Evolutionary conservation across 1,284 basidiomycete species (phyloP).

Genomic region (Moesziomyces aphidis): DNA sequence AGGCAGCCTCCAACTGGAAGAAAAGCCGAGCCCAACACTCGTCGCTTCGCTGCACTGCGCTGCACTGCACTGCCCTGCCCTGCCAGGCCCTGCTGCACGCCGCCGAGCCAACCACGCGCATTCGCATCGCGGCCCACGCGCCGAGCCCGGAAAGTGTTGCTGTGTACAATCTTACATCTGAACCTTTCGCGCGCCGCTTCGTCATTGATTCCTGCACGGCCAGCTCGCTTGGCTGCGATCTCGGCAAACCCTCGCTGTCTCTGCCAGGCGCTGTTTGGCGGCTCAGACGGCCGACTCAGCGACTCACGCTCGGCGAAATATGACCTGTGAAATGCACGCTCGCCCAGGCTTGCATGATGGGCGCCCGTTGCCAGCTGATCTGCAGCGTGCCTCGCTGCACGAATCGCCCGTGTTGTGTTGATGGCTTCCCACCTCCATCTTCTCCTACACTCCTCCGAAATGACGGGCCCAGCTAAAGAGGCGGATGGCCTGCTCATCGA

Average conservation of each 20-base stretch:
- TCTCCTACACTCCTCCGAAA: not conserved
- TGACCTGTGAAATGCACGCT: conserved; percentile 10
- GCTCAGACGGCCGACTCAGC: too few relatives aligned
- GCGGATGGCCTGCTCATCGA: conserved; percentile 28
- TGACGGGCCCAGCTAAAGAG: conserved; percentile 5
- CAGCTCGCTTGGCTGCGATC: not conserved
- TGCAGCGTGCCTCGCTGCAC: too few relatives aligned
- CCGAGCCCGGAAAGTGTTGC: not conserved
- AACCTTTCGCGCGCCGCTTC: not conserved
- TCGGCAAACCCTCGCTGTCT: not conserved
- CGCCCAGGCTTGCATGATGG: not conserved
- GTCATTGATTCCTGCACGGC: not conserved
- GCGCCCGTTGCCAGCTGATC: not conserved
- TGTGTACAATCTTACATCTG: not conserved
- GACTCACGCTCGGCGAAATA: not conserved
- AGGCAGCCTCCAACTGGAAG: not conserved
- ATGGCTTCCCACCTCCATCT: not conserved
- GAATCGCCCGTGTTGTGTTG: too few relatives aligned
- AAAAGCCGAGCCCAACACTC: conserved; percentile 1
- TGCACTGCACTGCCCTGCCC: too few relatives aligned
- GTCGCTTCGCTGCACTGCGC: too few relatives aligned
- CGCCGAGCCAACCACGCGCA: too few relatives aligned
- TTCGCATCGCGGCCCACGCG: too few relatives aligned
- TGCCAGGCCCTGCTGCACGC: too few relatives aligned
- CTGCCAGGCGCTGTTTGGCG: not conserved